Evolutionary conservation across 176 grass and related monocot genomes (phyloP).

Genomic region (Panicum miliaceum): DNA sequence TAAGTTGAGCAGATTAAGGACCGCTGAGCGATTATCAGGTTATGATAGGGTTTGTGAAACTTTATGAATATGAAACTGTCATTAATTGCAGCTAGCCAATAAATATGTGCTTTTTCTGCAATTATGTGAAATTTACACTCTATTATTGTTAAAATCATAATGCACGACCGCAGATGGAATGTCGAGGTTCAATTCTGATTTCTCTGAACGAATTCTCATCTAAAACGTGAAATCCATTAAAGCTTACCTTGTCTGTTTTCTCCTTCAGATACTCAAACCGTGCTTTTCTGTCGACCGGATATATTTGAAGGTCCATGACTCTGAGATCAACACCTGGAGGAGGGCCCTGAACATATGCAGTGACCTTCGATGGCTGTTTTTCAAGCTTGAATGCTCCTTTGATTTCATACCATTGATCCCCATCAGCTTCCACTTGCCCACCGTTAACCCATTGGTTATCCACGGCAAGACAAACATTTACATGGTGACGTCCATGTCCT

Average conservation of each 20-base stretch:
- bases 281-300: conserved; percentile 61
- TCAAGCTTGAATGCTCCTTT: conserved; percentile 81
- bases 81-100: conserved; percentile 10
- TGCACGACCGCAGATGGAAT: neutral
- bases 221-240: neutral
- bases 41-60: neutral
- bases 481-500: conserved; percentile 62
- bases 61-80: neutral
- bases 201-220: neutral
- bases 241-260: conserved; percentile 66
- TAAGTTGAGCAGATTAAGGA: neutral
- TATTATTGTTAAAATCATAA: neutral
- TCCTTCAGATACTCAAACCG: conserved; percentile 70
- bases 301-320: conserved; percentile 70
- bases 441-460: conserved; percentile 78
- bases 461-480: conserved; percentile 86
- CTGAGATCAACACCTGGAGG: conserved; percentile 67
- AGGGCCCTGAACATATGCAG: conserved; percentile 72
- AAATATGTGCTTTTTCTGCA: neutral
- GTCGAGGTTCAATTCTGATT: conserved; percentile 1
- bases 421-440: conserved; percentile 63
- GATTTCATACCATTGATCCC: conserved; percentile 76
- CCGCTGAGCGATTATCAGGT: neutral
- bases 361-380: conserved; percentile 64
- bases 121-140: neutral